Base-by-base conservation (phyloP, 441 rosid species). In the Metrosideros polymorpha region DNA sequence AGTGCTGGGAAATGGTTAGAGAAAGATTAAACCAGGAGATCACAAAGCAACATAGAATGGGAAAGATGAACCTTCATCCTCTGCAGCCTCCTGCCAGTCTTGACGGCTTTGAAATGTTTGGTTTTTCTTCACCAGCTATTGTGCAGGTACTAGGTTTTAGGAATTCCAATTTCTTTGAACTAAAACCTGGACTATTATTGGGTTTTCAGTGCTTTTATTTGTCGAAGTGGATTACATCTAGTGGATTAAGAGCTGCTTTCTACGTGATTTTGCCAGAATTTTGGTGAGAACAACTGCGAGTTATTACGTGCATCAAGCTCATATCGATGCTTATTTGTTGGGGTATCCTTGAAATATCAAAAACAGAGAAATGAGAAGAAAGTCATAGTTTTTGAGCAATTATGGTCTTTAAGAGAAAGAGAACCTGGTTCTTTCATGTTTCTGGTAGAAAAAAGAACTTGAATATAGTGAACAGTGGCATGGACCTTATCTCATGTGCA, bases 1-100 rank as follows among this genome's bases (percentile, higher is more conserved):
- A 93, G 92, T 95, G 99, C 91, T 98, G 99, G 99, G 99, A 98
- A 93, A 93, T 97, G 99, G 99, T 98, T 87, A 93, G 96, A 90
- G 99, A 97, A 45, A 91, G 96, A 92, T 96, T 95, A 85, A 98
- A 98, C 90, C 96, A 93, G 87, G 99, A 98, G 94, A 98, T 98
- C 87, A 85, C 92, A 25, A 98, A 91, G 92, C 98, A 94, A 45
- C 98, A 97, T 91, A 96, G 93, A 89, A 84, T 93, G 83, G 99
- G 99, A 63, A 95, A 86, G 89, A 89, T 59, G 84, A 94, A 94
- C 90, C 98, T 98, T 88, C 97, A 97, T 84, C 99, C 99, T 85
- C 88, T 98, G 87, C 99, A 96, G 90, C 99, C 99, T 85, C 94
- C 99, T 55, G 99, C 98, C 54, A 98, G 99, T 89, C 99, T 97